Conservation (phyloP, 2,329 filamentous ascomycete genomes). For the Fusarium haematococcum region DNA sequence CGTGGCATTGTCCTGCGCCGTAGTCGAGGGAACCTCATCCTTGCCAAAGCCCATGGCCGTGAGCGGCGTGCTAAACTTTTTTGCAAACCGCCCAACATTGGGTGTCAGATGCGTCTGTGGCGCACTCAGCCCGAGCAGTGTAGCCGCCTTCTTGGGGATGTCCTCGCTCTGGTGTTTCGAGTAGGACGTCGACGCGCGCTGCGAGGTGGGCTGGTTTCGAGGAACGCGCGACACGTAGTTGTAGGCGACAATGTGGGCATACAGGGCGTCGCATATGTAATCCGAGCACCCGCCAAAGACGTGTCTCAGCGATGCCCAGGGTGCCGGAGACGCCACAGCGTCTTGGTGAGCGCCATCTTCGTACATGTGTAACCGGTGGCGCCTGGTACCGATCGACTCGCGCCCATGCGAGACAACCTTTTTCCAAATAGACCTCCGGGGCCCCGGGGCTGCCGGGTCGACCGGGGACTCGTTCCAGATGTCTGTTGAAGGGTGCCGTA, state of each 20-base stretch:
- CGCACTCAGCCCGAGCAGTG: conserved; percentile 60
- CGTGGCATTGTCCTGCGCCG: conserved; percentile 50
- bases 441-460: conserved; percentile 23
- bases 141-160: conserved; percentile 65
- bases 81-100: conserved; percentile 39
- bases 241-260: conserved; percentile 69
- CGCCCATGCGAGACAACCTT: conserved; percentile 50
- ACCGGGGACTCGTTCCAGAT: conserved; percentile 30
- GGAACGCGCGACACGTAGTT: conserved; percentile 64
- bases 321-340: conserved; percentile 41
- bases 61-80: conserved; percentile 44
- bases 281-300: conserved; percentile 66
- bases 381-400: conserved; percentile 26
- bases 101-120: conserved; percentile 31
- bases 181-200: conserved; percentile 22
- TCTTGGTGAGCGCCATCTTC: conserved; percentile 21
- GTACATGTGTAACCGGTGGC: conserved; percentile 30
- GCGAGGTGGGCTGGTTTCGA: conserved; percentile 33
- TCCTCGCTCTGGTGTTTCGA: conserved; percentile 46
- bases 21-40: conserved; percentile 41
- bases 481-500: conserved; percentile 55
- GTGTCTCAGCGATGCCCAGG: conserved; percentile 61
- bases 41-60: conserved; percentile 41
- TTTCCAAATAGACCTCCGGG: conserved; percentile 51
- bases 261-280: conserved; percentile 68